Conservation (phyloP, 192 early-diverging fungal genomes). For the Backusella tarrabulga region DNA sequence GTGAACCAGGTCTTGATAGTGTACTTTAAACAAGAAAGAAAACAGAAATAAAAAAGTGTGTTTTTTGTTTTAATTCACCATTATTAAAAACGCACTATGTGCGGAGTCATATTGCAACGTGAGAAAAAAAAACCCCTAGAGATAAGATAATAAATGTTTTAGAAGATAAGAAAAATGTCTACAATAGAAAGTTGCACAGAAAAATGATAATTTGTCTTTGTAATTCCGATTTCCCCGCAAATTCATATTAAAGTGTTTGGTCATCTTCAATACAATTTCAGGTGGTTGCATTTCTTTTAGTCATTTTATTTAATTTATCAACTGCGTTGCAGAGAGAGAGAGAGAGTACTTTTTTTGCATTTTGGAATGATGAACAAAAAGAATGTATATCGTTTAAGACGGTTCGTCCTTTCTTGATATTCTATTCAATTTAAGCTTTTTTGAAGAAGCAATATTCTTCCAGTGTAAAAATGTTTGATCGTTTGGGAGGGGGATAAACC, state of each 20-base stretch:
- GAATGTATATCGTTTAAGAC: no score
- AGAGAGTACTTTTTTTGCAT: no score
- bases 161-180: background rate
- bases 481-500: background rate
- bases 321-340: no score
- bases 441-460: background rate
- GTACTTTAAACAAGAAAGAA: background rate
- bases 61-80: no score
- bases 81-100: background rate
- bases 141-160: background rate
- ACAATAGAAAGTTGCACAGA: background rate
- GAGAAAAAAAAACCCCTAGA: background rate
- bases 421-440: no score
- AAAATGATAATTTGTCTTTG: background rate
- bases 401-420: no score
- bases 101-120: background rate
- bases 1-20: background rate
- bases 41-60: background rate
- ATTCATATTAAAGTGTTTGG: background rate
- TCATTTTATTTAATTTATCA: slow-evolving; percentile 1
- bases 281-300: background rate
- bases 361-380: no score
- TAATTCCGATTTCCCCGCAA: slow-evolving; percentile 5
- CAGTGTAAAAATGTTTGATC: background rate
- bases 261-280: slow-evolving; percentile 4